These are phyloP conservation scores for Fusarium oxysporum DNA, from an alignment of 2,329 filamentous ascomycete genomes.

Conservation along the genomic window DNA sequence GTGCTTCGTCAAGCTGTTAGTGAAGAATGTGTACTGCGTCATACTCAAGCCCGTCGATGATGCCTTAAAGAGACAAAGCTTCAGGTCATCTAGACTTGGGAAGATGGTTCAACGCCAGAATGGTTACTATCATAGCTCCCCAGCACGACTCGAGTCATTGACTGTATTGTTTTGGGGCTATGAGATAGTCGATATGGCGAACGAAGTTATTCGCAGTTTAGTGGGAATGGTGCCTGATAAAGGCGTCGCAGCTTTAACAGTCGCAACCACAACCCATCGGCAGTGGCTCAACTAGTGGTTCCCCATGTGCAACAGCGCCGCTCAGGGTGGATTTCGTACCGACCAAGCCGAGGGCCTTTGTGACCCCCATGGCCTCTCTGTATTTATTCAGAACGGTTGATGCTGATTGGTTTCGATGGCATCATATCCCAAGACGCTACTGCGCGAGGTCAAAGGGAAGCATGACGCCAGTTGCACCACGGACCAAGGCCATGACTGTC, in stretches of 20 bases:
- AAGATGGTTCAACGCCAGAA: not conserved
- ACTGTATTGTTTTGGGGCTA: not conserved
- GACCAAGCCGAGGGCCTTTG: slow-evolving; percentile 23
- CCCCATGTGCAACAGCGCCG: slow-evolving; percentile 22
- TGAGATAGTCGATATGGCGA: not conserved
- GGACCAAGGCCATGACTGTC: slow-evolving; percentile 19
- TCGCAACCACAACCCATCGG: slow-evolving; percentile 13
- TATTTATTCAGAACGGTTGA: slow-evolving; percentile 1
- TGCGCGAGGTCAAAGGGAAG: slow-evolving; percentile 22
- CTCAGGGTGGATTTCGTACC: slow-evolving; percentile 27
- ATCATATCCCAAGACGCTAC: slow-evolving; percentile 21
- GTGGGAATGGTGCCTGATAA: slow-evolving; percentile 3
- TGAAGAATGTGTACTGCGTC: slow-evolving; percentile 7
- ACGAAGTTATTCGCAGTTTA: slow-evolving; percentile 6
- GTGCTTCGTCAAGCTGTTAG: slow-evolving; percentile 21
- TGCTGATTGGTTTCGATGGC: slow-evolving; percentile 17
- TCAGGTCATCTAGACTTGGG: slow-evolving; percentile 15
- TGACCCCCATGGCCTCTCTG: not conserved
- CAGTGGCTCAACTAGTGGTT: slow-evolving; percentile 28
- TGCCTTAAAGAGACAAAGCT: slow-evolving; percentile 22
- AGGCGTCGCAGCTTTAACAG: slow-evolving; percentile 2
- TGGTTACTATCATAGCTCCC: slow-evolving; percentile 2
- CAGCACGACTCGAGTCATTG: not conserved
- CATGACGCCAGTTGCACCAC: slow-evolving; percentile 22
- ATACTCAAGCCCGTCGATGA: slow-evolving; percentile 7